phyloP scores from a whole-genome alignment of 148 eudicot genomes.

The Camellia sinensis region DNA sequence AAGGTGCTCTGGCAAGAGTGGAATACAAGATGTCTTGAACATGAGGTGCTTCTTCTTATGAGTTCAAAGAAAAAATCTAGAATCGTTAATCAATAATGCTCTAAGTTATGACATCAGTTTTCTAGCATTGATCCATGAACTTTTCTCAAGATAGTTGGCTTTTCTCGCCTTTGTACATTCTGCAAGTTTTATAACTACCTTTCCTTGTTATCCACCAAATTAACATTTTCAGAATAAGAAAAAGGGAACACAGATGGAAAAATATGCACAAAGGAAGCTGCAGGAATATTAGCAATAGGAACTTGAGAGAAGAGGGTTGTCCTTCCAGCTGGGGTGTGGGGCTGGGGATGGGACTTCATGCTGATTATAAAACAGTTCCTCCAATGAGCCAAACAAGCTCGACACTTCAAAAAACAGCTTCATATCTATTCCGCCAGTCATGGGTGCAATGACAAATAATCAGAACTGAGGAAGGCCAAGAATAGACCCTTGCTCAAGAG shows the following conservation, averaged over 20 bases:
- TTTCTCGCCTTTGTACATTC: background rate
- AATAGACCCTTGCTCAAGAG: background rate
- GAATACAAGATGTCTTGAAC: slow-evolving; percentile 10
- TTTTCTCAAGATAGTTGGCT: background rate
- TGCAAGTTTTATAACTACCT: background rate
- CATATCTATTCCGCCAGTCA: background rate
- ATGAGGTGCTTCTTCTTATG: background rate
- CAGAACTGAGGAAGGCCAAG: background rate
- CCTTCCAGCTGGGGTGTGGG: background rate
- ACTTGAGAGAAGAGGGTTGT: background rate
- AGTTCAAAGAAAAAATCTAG: background rate
- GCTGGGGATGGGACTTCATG: background rate
- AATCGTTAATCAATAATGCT: background rate
- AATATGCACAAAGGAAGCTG: background rate
- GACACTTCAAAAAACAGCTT: background rate
- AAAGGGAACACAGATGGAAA: background rate
- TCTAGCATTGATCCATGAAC: background rate
- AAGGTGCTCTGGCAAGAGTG: background rate
- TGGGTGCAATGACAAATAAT: background rate
- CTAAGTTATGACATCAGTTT: background rate
- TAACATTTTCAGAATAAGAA: background rate
- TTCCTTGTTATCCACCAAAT: background rate
- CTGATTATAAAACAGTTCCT: background rate
- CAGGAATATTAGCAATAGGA: background rate
- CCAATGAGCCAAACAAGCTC: background rate